These are phyloP conservation scores for Whalleya microplaca DNA, from an alignment of 2,329 filamentous ascomycete genomes.

Conservation along the genomic window DNA sequence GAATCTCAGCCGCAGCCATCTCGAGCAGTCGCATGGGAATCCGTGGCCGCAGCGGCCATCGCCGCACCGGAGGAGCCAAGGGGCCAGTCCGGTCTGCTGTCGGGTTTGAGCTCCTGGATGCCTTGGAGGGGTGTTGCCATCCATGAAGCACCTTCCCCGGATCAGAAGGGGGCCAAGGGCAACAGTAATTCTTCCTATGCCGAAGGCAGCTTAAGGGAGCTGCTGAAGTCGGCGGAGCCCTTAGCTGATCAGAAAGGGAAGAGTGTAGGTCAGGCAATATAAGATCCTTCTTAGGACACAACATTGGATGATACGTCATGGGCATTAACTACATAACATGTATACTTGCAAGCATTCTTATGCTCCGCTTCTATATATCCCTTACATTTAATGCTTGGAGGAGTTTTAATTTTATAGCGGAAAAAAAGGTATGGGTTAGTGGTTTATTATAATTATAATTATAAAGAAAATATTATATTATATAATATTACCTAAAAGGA, in stretches of 20 bases:
- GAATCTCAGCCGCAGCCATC: conserved; percentile 29
- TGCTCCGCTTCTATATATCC: no score
- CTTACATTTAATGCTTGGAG: no score
- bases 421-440: no score
- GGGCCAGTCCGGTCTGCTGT: conserved; percentile 34
- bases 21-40: conserved; percentile 31
- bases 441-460: no score
- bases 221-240: conserved; percentile 47
- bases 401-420: no score
- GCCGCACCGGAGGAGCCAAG: conserved; percentile 31
- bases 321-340: no score
- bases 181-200: conserved; percentile 43
- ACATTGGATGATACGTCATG: not conserved
- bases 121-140: conserved; percentile 43
- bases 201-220: conserved; percentile 58
- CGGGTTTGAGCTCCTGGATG: conserved; percentile 50
- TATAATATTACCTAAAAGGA: no score
- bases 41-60: conserved; percentile 33
- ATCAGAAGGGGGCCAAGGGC: conserved; percentile 38
- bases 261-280: not conserved
- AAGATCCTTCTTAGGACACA: conserved; percentile 1
- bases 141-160: conserved; percentile 23
- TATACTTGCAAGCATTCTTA: no score
- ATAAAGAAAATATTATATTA: no score
- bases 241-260: conserved; percentile 9